Percentiles rank a stretch among this genome's conserved stretches.
Evolutionary conservation across 163 green algal genomes (phyloP).

Genomic region (Scenedesmus sp.): DNA sequence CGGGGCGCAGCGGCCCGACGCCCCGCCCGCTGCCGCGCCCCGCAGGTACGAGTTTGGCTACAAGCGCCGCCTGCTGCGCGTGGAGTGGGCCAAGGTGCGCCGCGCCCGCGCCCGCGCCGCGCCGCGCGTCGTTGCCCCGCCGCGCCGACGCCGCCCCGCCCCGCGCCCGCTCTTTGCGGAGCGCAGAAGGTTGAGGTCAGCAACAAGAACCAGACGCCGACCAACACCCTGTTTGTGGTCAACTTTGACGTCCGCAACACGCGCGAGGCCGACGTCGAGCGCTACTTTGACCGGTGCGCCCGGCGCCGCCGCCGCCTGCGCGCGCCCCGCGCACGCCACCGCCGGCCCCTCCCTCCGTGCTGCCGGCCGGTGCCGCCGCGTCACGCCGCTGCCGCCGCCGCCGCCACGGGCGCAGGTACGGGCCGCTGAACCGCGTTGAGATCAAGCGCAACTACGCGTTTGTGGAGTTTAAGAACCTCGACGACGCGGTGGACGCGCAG

Average conservation of each 20-base stretch:
- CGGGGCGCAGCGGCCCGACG: no score
- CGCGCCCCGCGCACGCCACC: no score
- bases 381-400: no score
- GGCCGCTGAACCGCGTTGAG: constrained; percentile 70
- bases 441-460: constrained; percentile 89
- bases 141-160: not conserved
- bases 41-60: constrained; percentile 61
- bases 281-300: constrained; percentile 61
- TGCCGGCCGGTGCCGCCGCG: no score
- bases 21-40: not conserved
- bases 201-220: constrained; percentile 52
- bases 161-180: not conserved
- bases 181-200: constrained; percentile 49
- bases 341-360: no score
- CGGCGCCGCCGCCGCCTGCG: no score
- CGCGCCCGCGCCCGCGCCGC: not conserved
- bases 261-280: constrained; percentile 67
- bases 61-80: constrained; percentile 57
- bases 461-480: constrained; percentile 58
- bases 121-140: not conserved
- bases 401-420: constrained; percentile 57
- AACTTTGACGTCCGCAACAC: constrained; percentile 77
- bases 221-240: constrained; percentile 77
- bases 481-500: constrained; percentile 67
- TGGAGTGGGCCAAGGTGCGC: constrained; percentile 84